Conservation (phyloP, 352 stramenopile genomes). For the Globisporangium cylindrosporum region DNA sequence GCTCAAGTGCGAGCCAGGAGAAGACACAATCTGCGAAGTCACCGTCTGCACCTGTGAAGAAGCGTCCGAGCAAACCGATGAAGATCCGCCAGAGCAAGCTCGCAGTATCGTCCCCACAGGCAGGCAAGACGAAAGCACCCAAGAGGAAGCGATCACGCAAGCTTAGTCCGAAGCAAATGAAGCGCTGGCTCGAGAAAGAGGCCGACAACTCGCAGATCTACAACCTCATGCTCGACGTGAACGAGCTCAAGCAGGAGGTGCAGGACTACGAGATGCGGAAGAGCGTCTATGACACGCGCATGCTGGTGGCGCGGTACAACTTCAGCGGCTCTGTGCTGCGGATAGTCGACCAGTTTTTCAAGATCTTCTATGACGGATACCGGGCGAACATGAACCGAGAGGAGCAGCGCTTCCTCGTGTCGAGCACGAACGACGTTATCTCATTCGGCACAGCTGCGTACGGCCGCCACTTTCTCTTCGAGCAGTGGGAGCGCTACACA, state of each 20-base stretch:
- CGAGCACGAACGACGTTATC: not conserved
- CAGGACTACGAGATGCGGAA: not conserved
- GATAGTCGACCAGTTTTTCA: constrained; percentile 3
- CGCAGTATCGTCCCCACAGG: no score
- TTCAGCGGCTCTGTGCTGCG: constrained; percentile 2
- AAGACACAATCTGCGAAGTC: no score
- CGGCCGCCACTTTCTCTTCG: constrained; percentile 7
- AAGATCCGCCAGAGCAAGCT: no score
- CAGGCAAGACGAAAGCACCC: not conserved
- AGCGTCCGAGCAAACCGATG: no score
- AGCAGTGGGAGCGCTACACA: constrained; percentile 16
- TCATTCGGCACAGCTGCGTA: not conserved
- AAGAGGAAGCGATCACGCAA: constrained; percentile 6
- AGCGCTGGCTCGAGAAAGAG: constrained; percentile 15
- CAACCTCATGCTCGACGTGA: constrained; percentile 16
- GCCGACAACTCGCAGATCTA: constrained; percentile 14
- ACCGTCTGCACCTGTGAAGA: no score
- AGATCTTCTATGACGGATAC: constrained; percentile 5
- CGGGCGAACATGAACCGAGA: not conserved
- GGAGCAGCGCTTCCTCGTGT: not conserved
- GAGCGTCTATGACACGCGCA: not conserved
- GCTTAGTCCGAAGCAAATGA: constrained; percentile 8
- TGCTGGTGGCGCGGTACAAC: constrained; percentile 5
- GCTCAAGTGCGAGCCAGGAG: no score
- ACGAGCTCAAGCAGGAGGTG: constrained; percentile 14